Conservation (phyloP, 768 basidiomycete species). For the Phaeotremella skinneri region DNA sequence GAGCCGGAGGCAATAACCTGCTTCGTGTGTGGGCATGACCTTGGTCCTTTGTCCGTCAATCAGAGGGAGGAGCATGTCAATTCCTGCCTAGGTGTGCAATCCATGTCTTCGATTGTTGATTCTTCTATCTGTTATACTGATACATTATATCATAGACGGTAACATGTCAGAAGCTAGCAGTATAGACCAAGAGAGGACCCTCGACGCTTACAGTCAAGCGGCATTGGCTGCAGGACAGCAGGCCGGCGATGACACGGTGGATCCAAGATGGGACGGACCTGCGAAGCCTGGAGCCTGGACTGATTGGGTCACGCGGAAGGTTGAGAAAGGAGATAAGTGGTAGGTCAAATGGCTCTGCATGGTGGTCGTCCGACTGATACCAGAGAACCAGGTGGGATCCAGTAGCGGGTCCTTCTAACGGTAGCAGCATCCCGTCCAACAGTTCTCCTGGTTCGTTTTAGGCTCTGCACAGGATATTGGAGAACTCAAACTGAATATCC, state of each 20-base stretch:
- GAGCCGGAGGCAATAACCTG: conserved; percentile 13
- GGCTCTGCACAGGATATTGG: no score
- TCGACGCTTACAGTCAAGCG: conserved; percentile 4
- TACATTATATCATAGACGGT: background rate
- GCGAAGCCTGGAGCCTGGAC: conserved; percentile 36
- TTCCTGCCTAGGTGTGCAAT: conserved; percentile 37
- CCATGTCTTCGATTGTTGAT: no score
- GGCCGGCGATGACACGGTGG: background rate
- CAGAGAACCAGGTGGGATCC: conserved; percentile 41
- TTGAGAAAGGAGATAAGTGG: conserved; percentile 41
- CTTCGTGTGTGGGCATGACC: conserved; percentile 34
- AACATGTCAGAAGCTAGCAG: background rate
- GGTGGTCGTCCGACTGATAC: background rate
- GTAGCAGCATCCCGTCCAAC: conserved; percentile 32
- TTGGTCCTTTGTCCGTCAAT: conserved; percentile 10
- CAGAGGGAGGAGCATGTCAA: conserved; percentile 35
- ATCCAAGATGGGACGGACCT: conserved; percentile 38
- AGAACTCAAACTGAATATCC: background rate
- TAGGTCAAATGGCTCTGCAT: conserved; percentile 14
- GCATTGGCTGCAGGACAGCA: background rate
- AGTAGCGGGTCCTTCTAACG: conserved; percentile 3
- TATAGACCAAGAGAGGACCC: background rate
- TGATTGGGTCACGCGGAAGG: conserved; percentile 31
- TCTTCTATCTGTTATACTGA: no score
- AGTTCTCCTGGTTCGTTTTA: conserved; percentile 42